These are phyloP conservation scores for Hemerocallis citrina DNA, from an alignment of 106 monocot species.

Conservation along the genomic window DNA sequence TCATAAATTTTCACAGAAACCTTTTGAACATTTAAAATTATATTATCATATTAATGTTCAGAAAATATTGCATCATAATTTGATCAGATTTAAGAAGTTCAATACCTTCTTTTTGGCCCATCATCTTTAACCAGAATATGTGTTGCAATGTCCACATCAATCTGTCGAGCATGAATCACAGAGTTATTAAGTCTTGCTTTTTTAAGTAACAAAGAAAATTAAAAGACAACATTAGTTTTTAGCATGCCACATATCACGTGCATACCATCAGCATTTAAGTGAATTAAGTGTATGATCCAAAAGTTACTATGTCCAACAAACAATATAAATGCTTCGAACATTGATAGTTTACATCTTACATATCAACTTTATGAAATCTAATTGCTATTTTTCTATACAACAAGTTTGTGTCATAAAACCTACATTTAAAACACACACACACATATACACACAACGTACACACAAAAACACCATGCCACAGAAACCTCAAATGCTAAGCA, in stretches of 20 bases:
- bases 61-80: neutral
- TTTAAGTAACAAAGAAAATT: neutral
- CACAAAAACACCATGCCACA: too few relatives aligned
- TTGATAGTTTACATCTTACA: too few relatives aligned
- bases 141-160: slow-evolving; percentile 80
- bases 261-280: neutral
- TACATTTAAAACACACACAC: too few relatives aligned
- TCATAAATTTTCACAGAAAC: neutral
- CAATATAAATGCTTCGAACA: neutral
- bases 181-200: neutral
- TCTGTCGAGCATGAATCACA: slow-evolving; percentile 29
- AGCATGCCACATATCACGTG: too few relatives aligned
- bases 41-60: too few relatives aligned
- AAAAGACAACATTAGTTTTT: neutral
- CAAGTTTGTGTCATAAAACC: too few relatives aligned
- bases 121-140: slow-evolving; percentile 71
- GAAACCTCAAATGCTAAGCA: neutral
- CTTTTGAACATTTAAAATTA: too few relatives aligned
- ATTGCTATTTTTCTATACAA: too few relatives aligned
- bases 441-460: too few relatives aligned
- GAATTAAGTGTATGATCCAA: neutral
- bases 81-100: neutral
- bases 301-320: neutral
- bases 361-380: too few relatives aligned
- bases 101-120: slow-evolving; percentile 87